Conservation (phyloP, 1,139 yeast species). For the Debaryomyces udenii region DNA sequence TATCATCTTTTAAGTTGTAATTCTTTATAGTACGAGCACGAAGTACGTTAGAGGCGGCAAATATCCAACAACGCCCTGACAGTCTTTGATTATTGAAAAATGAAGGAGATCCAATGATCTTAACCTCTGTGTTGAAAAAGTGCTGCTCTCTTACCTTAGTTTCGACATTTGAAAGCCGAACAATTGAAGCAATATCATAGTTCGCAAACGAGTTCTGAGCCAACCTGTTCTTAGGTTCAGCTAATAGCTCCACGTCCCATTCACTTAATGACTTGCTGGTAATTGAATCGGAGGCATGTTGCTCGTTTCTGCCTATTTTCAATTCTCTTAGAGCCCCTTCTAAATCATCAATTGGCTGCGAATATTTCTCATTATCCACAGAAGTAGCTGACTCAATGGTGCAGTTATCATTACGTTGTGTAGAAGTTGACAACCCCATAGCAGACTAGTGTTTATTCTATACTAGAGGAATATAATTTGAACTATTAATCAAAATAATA, state of each 20-base stretch:
- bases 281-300: constrained; percentile 28
- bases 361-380: constrained; percentile 18
- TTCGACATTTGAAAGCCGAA: constrained; percentile 30
- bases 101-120: constrained; percentile 65
- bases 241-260: constrained; percentile 55
- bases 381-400: not conserved
- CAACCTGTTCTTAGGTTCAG: constrained; percentile 58
- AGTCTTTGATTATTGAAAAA: constrained; percentile 66
- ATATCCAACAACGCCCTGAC: constrained; percentile 87
- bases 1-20: constrained; percentile 60
- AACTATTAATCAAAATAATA: no score
- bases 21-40: constrained; percentile 64
- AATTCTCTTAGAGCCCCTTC: constrained; percentile 17
- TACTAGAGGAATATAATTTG: no score
- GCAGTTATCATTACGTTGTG: no score
- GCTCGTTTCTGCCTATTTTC: constrained; percentile 10
- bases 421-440: no score
- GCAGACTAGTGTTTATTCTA: no score
- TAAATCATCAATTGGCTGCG: constrained; percentile 10
- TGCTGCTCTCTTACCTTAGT: constrained; percentile 41
- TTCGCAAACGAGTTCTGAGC: constrained; percentile 63
- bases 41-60: constrained; percentile 76
- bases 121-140: constrained; percentile 62
- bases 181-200: constrained; percentile 48
- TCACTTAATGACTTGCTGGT: constrained; percentile 32